Conservation (phyloP, 2,329 filamentous ascomycete genomes). For the Pseudogymnoascus verrucosus region DNA sequence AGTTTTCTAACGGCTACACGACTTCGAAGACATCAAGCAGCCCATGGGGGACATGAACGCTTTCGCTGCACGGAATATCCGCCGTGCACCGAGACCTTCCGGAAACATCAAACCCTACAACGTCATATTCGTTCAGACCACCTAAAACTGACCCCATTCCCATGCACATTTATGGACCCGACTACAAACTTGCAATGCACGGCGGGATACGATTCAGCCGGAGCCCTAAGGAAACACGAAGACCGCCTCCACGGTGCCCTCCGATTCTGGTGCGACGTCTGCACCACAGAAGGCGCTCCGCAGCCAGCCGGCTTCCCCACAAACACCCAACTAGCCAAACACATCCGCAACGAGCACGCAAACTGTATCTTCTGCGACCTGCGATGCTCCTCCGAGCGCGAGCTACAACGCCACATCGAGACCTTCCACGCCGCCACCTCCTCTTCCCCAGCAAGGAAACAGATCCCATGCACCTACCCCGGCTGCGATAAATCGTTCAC, state of each 20-base stretch:
- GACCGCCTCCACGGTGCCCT: conserved; percentile 61
- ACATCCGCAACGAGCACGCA: conserved; percentile 67
- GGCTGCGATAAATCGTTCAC: conserved; percentile 73
- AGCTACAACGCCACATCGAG: conserved; percentile 71
- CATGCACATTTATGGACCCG: conserved; percentile 53
- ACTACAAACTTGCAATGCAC: conserved; percentile 49
- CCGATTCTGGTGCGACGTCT: conserved; percentile 72
- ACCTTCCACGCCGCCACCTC: conserved; percentile 55
- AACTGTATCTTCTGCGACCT: conserved; percentile 68
- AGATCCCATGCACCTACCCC: conserved; percentile 55
- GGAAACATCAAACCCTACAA: conserved; percentile 79
- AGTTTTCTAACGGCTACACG: conserved; percentile 73
- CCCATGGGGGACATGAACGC: conserved; percentile 69
- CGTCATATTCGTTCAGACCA: conserved; percentile 75
- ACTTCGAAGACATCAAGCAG: conserved; percentile 67
- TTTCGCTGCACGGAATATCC: conserved; percentile 64
- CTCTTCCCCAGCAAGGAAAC: conserved; percentile 40
- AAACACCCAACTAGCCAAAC: conserved; percentile 60
- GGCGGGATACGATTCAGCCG: conserved; percentile 65
- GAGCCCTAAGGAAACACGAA: conserved; percentile 63
- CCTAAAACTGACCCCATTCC: conserved; percentile 61
- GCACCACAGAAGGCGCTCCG: conserved; percentile 37
- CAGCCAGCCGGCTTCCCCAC: conserved; percentile 59
- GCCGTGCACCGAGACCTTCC: conserved; percentile 68
- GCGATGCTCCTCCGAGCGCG: conserved; percentile 56